Evolutionary conservation across 257 asterid species (phyloP).

Genomic region (Plantago elongata): DNA sequence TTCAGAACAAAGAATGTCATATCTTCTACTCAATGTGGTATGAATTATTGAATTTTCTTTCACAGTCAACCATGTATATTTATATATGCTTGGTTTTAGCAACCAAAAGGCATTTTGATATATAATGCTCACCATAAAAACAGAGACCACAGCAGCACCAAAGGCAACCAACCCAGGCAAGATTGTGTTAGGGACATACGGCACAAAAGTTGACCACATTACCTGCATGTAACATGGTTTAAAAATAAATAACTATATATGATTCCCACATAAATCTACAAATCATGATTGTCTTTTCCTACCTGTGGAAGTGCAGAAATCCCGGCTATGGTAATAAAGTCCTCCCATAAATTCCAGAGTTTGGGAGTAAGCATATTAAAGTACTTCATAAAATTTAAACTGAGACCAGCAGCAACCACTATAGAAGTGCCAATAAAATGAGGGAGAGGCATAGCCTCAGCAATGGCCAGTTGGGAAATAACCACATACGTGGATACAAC

Average conservation of each 20-base stretch:
- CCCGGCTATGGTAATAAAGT: constrained; percentile 80
- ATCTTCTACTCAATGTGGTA: background rate
- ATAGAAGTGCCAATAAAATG: constrained; percentile 64
- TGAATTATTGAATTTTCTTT: background rate
- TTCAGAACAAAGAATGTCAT: too few species aligned
- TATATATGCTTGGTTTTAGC: background rate
- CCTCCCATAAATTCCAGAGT: constrained; percentile 92
- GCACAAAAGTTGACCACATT: constrained; percentile 97
- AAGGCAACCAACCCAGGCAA: constrained; percentile 75
- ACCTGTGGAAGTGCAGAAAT: constrained; percentile 88
- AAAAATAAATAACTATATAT: background rate
- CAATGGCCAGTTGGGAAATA: constrained; percentile 82
- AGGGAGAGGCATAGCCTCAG: constrained; percentile 95
- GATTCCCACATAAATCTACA: background rate
- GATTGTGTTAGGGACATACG: constrained; percentile 71
- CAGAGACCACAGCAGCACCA: constrained; percentile 43
- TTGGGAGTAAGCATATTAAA: constrained; percentile 51
- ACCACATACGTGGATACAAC: constrained; percentile 74
- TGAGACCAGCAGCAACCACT: constrained; percentile 75
- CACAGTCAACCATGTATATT: background rate
- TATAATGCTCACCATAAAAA: constrained; percentile 58
- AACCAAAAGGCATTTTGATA: constrained; percentile 10
- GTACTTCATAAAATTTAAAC: constrained; percentile 65
- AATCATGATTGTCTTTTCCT: constrained; percentile 13
- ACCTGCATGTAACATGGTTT: constrained; percentile 45